A percentile compares a stretch with the other conserved stretches of the same genome.
These are phyloP conservation scores for Metschnikowia bowlesiae DNA, from an alignment of 805 yeast species.

Conservation along the genomic window DNA sequence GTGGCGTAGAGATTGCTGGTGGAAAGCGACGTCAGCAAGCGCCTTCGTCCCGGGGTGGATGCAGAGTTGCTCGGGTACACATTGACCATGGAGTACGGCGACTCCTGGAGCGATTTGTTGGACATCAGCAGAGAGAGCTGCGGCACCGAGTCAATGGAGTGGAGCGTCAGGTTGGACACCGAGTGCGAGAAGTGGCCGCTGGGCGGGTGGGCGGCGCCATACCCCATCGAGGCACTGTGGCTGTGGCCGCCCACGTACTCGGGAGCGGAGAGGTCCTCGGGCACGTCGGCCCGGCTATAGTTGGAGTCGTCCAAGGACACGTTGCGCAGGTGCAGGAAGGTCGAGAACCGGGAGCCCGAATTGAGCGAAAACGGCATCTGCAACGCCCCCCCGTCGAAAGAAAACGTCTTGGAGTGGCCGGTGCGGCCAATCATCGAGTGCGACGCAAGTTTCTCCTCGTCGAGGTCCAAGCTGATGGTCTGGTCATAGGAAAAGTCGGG, in stretches of 20 bases:
- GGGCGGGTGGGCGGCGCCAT: constrained; percentile 16
- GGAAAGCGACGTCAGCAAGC: constrained; percentile 32
- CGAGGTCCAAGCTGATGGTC: constrained; percentile 7
- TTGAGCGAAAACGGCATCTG: constrained; percentile 23
- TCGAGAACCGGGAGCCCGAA: constrained; percentile 14
- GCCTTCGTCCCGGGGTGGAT: constrained; percentile 36
- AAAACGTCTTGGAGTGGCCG: constrained; percentile 20
- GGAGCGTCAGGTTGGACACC: constrained; percentile 18
- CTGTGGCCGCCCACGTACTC: background rate
- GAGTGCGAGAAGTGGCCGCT: constrained; percentile 13
- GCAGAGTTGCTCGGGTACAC: constrained; percentile 6
- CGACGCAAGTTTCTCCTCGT: constrained; percentile 1
- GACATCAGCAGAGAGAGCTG: constrained; percentile 33
- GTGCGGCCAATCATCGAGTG: constrained; percentile 1
- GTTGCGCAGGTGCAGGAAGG: constrained; percentile 18
- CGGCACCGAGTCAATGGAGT: constrained; percentile 34
- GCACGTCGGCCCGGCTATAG: constrained; percentile 5
- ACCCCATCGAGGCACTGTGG: constrained; percentile 10
- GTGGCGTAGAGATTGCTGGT: constrained; percentile 28
- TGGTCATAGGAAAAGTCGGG: constrained; percentile 15
- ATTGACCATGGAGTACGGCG: constrained; percentile 24
- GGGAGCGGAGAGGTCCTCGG: background rate
- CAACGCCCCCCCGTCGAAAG: constrained; percentile 15
- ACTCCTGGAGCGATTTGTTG: constrained; percentile 32
- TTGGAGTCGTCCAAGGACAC: constrained; percentile 15